These are phyloP conservation scores for Opeltia flavorubescens DNA, from an alignment of 495 filamentous ascomycete genomes.

Conservation along the genomic window DNA sequence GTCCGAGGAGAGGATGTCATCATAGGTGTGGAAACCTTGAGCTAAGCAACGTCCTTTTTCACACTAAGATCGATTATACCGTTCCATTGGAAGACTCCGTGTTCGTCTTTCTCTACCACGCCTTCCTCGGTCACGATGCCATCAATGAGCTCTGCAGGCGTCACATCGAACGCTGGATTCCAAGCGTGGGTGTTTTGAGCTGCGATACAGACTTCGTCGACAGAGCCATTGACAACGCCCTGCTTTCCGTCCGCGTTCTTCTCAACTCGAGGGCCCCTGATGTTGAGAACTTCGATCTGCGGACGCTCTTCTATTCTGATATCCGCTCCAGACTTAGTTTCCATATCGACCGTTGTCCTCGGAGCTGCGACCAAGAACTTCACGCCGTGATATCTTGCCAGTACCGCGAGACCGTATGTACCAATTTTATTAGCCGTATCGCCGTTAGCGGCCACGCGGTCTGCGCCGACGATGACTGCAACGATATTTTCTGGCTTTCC, in stretches of 20 bases:
- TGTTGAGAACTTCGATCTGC: conserved; percentile 60
- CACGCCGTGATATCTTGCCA: conserved; percentile 71
- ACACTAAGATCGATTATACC: not conserved
- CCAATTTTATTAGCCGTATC: conserved; percentile 99
- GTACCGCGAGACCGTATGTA: conserved; percentile 80
- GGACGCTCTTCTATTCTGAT: conserved; percentile 85
- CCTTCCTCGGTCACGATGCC: conserved; percentile 89
- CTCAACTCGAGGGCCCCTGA: conserved; percentile 47
- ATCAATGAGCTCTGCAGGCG: conserved; percentile 74
- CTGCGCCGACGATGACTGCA: conserved; percentile 86
- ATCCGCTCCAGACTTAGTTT: conserved; percentile 54
- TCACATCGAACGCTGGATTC: conserved; percentile 96
- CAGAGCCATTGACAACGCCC: conserved; percentile 17
- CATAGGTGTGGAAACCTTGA: not conserved
- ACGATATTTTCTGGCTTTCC: conserved; percentile 46
- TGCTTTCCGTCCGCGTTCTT: conserved; percentile 28
- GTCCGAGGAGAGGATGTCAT: too few relatives aligned
- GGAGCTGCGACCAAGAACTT: conserved; percentile 95
- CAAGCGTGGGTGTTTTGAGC: conserved; percentile 72
- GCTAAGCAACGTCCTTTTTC: not conserved
- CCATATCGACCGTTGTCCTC: conserved; percentile 81
- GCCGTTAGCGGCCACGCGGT: conserved; percentile 88
- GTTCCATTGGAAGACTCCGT: conserved; percentile 51
- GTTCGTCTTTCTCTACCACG: conserved; percentile 59
- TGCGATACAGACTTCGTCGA: conserved; percentile 60